These are phyloP conservation scores for Effrenium voratum DNA, from an alignment of 73 alveolate species.

Conservation along the genomic window DNA sequence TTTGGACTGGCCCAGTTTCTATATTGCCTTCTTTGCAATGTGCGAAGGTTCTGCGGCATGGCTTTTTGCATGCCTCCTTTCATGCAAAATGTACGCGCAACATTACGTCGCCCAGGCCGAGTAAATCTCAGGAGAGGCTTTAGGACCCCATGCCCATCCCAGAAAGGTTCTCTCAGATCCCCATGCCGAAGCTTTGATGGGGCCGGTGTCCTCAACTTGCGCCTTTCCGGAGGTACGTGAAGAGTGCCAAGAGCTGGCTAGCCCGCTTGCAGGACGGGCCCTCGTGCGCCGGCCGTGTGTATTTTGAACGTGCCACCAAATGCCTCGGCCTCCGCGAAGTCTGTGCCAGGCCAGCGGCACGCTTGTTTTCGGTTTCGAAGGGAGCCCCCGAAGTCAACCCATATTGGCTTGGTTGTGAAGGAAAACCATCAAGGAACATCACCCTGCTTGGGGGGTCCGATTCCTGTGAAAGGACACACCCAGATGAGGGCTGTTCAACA, in stretches of 20 bases:
- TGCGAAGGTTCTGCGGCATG: not conserved
- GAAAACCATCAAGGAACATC: too few relatives aligned
- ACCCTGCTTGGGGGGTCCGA: too few relatives aligned
- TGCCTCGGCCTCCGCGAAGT: too few relatives aligned
- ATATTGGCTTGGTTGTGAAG: too few relatives aligned
- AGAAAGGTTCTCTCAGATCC: not conserved
- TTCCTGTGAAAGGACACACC: too few relatives aligned
- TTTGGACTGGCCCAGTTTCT: too few relatives aligned
- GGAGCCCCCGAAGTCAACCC: too few relatives aligned
- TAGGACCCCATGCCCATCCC: not conserved
- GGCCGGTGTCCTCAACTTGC: not conserved
- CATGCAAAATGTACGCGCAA: not conserved
- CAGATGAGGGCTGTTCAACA: too few relatives aligned
- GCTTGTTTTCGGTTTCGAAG: too few relatives aligned
- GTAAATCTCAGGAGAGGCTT: not conserved
- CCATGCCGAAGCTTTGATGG: not conserved
- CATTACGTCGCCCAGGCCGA: not conserved
- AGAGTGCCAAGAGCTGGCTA: constrained; percentile 28
- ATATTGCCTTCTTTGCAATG: not conserved
- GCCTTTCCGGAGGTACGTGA: not conserved
- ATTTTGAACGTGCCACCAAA: too few relatives aligned
- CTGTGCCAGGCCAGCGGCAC: too few relatives aligned
- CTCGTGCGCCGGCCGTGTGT: too few relatives aligned
- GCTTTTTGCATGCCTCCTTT: not conserved
- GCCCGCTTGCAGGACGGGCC: not conserved